Evolutionary conservation across 2,329 filamentous ascomycete genomes (phyloP).

Genomic region (Fusarium mexicanum): DNA sequence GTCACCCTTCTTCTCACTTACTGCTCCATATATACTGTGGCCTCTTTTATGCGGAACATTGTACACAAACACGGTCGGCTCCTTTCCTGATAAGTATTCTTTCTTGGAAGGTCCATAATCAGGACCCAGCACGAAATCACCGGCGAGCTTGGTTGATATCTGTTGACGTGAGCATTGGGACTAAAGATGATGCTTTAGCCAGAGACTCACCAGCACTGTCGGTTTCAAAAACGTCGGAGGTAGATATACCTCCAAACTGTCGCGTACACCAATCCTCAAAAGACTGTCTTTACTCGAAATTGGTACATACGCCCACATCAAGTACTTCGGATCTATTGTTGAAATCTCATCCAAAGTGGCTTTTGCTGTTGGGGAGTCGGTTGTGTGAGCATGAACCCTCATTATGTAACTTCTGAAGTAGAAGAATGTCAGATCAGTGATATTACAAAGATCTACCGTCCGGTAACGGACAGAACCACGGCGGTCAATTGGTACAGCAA

Average conservation of each 20-base stretch:
- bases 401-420: not conserved
- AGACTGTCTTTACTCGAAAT: not conserved
- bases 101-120: not conserved
- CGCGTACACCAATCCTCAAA: not conserved
- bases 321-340: not conserved
- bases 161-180: not conserved
- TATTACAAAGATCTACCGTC: not conserved
- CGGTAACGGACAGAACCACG: not conserved
- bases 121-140: not conserved
- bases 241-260: not conserved
- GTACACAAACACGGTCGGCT: not conserved
- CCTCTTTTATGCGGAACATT: not conserved
- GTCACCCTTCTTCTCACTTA: not conserved
- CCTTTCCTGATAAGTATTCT: not conserved
- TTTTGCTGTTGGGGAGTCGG: not conserved
- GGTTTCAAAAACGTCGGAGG: not conserved
- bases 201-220: not conserved
- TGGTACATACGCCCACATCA: not conserved
- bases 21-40: not conserved
- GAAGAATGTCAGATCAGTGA: not conserved
- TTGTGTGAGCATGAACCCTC: not conserved
- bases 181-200: not conserved
- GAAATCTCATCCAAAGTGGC: not conserved
- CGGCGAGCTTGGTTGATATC: not conserved
- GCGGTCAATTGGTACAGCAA: accelerated